A percentile compares a stretch with the other conserved stretches of the same genome.
These are phyloP conservation scores for Phytophthora foliorum DNA, from an alignment of 352 stramenopile genomes.

Conservation along the genomic window DNA sequence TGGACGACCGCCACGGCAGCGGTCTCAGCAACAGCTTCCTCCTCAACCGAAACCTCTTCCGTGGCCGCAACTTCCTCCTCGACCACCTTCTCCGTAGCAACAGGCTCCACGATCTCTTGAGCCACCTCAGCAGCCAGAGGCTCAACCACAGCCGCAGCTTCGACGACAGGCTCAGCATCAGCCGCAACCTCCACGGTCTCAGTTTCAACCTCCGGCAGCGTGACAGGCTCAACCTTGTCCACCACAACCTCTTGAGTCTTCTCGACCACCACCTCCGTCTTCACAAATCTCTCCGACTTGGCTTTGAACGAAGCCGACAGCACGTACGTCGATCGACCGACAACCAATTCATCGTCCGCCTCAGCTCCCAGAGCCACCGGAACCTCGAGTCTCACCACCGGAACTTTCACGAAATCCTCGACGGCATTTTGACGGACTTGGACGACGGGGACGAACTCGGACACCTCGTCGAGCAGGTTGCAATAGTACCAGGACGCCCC, in stretches of 20 bases:
- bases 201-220: not conserved
- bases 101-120: not conserved
- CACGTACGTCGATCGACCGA: conserved; percentile 29
- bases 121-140: not conserved
- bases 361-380: not conserved
- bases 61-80: not conserved
- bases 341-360: conserved; percentile 30
- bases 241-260: not conserved
- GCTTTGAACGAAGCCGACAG: conserved; percentile 14
- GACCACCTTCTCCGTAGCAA: conserved; percentile 1
- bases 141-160: conserved; percentile 1
- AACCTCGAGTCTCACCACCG: not conserved
- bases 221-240: not conserved
- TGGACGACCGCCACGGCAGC: not conserved
- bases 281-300: not conserved
- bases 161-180: not conserved
- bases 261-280: not conserved
- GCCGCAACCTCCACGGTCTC: not conserved
- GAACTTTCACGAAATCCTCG: not conserved
- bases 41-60: not conserved
- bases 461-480: conserved; percentile 25
- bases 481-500: conserved; percentile 37
- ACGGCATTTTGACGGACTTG: conserved; percentile 25
- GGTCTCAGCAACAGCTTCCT: not conserved
- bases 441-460: conserved; percentile 10